phyloP scores from a whole-genome alignment of 78 protist species.

The Dictyostelium citrinum region DNA sequence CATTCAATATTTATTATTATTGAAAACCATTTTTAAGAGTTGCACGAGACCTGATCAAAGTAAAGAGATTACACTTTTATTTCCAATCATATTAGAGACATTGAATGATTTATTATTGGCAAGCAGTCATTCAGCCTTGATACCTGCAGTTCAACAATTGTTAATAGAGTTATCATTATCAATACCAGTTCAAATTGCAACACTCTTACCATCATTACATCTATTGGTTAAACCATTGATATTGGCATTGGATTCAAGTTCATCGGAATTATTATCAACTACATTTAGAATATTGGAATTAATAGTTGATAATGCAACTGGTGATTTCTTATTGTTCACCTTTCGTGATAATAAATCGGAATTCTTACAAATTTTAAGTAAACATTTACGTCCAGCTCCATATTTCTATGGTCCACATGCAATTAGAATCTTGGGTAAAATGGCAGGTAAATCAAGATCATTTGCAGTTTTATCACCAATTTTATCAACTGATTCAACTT shows the following conservation, averaged over 20 bases:
- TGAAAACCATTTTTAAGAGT: slow-evolving; percentile 7
- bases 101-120: slow-evolving; percentile 61
- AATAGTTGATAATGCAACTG: slow-evolving; percentile 87
- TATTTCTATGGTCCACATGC: slow-evolving; percentile 83
- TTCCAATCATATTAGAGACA: slow-evolving; percentile 75
- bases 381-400: slow-evolving; percentile 84
- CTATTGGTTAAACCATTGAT: slow-evolving; percentile 87
- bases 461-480: not conserved
- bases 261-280: not conserved
- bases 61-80: slow-evolving; percentile 25
- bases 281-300: slow-evolving; percentile 85
- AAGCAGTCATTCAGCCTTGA: slow-evolving; percentile 16
- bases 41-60: slow-evolving; percentile 21
- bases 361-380: slow-evolving; percentile 13
- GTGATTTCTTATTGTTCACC: slow-evolving; percentile 76
- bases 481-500: not conserved
- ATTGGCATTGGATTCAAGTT: slow-evolving; percentile 77
- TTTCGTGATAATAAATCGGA: slow-evolving; percentile 44
- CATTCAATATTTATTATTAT: slow-evolving; percentile 1
- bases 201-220: slow-evolving; percentile 88
- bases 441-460: slow-evolving; percentile 94
- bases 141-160: slow-evolving; percentile 63
- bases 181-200: slow-evolving; percentile 86
- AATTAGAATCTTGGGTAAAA: slow-evolving; percentile 93
- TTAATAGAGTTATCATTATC: slow-evolving; percentile 92